Conservation (phyloP, 768 basidiomycete genomes). For the Suillus variegatus region DNA sequence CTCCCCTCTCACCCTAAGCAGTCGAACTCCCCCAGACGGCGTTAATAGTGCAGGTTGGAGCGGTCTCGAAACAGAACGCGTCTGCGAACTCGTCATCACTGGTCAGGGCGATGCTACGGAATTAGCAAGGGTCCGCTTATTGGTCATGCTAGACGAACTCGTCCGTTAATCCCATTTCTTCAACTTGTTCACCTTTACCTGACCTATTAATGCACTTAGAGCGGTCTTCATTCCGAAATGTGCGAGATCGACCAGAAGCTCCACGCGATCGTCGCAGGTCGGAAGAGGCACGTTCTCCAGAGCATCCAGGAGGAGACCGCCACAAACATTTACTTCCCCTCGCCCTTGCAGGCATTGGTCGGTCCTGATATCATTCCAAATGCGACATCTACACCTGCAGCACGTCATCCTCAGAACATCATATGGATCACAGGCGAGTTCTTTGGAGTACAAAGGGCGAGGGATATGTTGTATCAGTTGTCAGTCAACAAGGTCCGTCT, state of each 20-base stretch:
- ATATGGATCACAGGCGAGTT: slow-evolving; percentile 99
- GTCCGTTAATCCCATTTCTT: slow-evolving; percentile 48
- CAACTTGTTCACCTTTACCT: slow-evolving; percentile 14
- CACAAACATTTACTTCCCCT: slow-evolving; percentile 95
- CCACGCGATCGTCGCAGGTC: slow-evolving; percentile 87
- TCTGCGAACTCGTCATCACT: slow-evolving; percentile 90
- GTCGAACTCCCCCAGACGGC: slow-evolving; percentile 74
- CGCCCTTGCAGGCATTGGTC: slow-evolving; percentile 83
- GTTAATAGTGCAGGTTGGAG: slow-evolving; percentile 81
- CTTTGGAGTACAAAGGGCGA: slow-evolving; percentile 91
- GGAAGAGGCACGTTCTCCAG: slow-evolving; percentile 85
- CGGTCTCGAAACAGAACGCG: slow-evolving; percentile 91
- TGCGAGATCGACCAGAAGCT: slow-evolving; percentile 96
- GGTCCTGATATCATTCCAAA: slow-evolving; percentile 58
- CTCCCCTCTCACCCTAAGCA: slow-evolving; percentile 72
- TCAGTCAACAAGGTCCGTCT: slow-evolving; percentile 76
- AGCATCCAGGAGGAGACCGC: slow-evolving; percentile 96
- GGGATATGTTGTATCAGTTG: slow-evolving; percentile 92
- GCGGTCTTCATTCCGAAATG: slow-evolving; percentile 85
- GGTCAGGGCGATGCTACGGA: slow-evolving; percentile 90
- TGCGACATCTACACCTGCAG: slow-evolving; percentile 33
- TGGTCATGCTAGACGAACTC: slow-evolving; percentile 95
- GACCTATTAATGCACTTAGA: slow-evolving; percentile 44
- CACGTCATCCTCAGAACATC: slow-evolving; percentile 46
- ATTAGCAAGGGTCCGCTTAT: slow-evolving; percentile 82